These are phyloP conservation scores for Ceratocystis cubensis DNA, from an alignment of 2,329 filamentous ascomycete genomes.

Conservation along the genomic window DNA sequence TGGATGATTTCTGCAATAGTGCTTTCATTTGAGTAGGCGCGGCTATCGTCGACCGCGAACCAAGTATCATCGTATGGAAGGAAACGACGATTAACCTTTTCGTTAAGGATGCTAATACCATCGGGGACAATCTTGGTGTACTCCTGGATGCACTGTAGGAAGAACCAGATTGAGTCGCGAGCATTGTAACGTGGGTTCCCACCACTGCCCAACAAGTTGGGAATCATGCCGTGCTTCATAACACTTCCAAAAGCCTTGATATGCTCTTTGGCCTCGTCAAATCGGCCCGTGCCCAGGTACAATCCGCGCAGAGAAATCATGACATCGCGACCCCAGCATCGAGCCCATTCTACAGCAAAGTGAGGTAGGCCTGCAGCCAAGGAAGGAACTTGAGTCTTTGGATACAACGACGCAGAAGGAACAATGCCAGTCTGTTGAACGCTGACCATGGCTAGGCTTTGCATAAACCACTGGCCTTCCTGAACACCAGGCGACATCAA, in stretches of 20 bases:
- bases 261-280: conserved; percentile 80
- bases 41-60: conserved; percentile 68
- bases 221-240: conserved; percentile 96
- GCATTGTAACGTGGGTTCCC: conserved; percentile 87
- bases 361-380: conserved; percentile 88
- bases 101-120: conserved; percentile 59
- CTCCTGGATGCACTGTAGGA: conserved; percentile 89
- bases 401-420: conserved; percentile 82
- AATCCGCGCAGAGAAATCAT: conserved; percentile 91
- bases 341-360: conserved; percentile 85
- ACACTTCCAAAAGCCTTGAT: conserved; percentile 92
- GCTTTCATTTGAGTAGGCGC: conserved; percentile 75
- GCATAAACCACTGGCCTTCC: conserved; percentile 76
- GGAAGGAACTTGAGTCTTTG: conserved; percentile 68
- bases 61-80: conserved; percentile 91
- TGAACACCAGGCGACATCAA: conserved; percentile 67
- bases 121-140: conserved; percentile 72
- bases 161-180: conserved; percentile 95
- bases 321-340: conserved; percentile 94
- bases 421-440: conserved; percentile 82
- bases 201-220: conserved; percentile 79
- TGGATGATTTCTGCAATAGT: conserved; percentile 83
- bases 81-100: conserved; percentile 72
- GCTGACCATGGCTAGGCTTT: conserved; percentile 80
- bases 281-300: conserved; percentile 81